Base-by-base conservation (phyloP, 768 basidiomycete genomes). In the Solioccasus polychromus region DNA sequence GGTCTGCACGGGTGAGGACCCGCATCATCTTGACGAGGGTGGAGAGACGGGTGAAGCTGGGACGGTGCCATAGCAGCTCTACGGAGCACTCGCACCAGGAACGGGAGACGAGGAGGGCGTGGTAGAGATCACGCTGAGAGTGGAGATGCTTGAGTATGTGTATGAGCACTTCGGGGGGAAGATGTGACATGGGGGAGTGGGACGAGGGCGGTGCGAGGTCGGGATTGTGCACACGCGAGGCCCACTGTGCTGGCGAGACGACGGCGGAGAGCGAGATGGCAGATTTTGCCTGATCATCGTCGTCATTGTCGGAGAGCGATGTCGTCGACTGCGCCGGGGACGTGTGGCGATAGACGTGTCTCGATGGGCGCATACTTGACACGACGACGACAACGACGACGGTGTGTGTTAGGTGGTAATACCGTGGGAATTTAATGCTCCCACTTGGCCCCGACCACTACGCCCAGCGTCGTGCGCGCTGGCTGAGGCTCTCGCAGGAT, bases 51-150 rank as follows among this genome's bases (percentile, higher is more conserved):
- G 80, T 71, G 61, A 98, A 82, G 42, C 74, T 73, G 17, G 94
- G 94, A 58, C 89, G 87, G 66, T 92, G 86, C 94, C 94, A 99
- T 19, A 98, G 75, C 18, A 97, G 77, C 66, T 97, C 91, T 34
- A 94, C 92, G 24, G 92, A 83, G 67, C 92, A 96, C 62, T 94
- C 87, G 74, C 92, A 97, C 93, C 95, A 99, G 22, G 82, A 77
- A 46, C 90, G 83, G 17, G 84, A 92, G 22, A 97, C 93, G 45
- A 85, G 81, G 49, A 94, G 75, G 31, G 80, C 76, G 52, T 75
- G 72, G 52, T 85, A 79, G 37, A 97, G 76, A 65, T 95, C 89
- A 48, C 77, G 74, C 24, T 84, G 71, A 0, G 80, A 75, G 54
- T 85, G 79, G 11, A 99, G 75, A 56, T 92, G 81, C 53, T 85